Conservation (phyloP, 2,329 filamentous ascomycete species). For the Claviceps sorghi region DNA sequence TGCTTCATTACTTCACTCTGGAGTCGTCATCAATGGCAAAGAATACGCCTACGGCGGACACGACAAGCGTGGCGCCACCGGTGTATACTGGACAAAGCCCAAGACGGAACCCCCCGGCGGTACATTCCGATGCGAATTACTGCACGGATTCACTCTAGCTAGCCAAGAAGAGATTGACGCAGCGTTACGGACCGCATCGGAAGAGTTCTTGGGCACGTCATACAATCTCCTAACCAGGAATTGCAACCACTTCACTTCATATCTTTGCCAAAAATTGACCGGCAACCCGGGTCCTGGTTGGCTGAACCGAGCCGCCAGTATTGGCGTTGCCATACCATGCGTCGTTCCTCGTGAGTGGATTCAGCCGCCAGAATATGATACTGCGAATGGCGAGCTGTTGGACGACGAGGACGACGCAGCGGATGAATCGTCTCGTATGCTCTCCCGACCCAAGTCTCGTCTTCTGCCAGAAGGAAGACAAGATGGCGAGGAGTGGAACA, state of each 20-base stretch:
- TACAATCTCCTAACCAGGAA: slow-evolving; percentile 76
- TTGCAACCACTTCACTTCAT: slow-evolving; percentile 78
- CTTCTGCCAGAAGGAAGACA: slow-evolving; percentile 15
- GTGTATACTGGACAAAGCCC: slow-evolving; percentile 72
- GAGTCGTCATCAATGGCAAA: slow-evolving; percentile 62
- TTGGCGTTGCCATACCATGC: slow-evolving; percentile 68
- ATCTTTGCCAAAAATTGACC: slow-evolving; percentile 60
- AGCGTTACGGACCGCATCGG: slow-evolving; percentile 53
- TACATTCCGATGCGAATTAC: slow-evolving; percentile 58
- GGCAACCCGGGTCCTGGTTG: slow-evolving; percentile 55
- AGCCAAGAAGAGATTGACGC: slow-evolving; percentile 54
- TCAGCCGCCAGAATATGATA: slow-evolving; percentile 61
- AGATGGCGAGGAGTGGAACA: slow-evolving; percentile 24
- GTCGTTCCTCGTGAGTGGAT: slow-evolving; percentile 75
- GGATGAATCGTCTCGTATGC: slow-evolving; percentile 44
- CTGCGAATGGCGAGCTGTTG: slow-evolving; percentile 54
- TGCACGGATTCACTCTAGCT: slow-evolving; percentile 66
- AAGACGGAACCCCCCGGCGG: slow-evolving; percentile 59
- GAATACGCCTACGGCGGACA: slow-evolving; percentile 84
- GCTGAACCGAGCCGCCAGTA: slow-evolving; percentile 73
- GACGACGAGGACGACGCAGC: slow-evolving; percentile 35
- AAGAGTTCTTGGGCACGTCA: slow-evolving; percentile 57
- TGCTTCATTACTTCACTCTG: slow-evolving; percentile 65
- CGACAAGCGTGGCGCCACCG: slow-evolving; percentile 52
- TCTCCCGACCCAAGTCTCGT: slow-evolving; percentile 26